phyloP scores from a whole-genome alignment of 192 early-diverging fungal genomes.

The Lobosporangium transversale region DNA sequence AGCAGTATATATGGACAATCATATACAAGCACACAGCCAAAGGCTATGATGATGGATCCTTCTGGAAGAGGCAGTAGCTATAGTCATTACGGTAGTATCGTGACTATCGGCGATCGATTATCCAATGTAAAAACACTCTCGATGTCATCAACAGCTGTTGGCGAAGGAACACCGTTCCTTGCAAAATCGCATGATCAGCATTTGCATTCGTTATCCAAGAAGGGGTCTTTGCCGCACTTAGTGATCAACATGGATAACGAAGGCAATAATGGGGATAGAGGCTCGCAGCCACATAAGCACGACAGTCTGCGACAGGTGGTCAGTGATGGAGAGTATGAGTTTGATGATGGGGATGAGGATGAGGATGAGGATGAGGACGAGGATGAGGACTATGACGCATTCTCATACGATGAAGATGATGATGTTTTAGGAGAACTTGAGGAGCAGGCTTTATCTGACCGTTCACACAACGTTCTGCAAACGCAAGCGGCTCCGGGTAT shows the following conservation, averaged over 20 bases:
- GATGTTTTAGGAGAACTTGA: slow-evolving; percentile 3
- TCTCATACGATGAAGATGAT: slow-evolving; percentile 31
- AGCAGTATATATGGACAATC: background rate
- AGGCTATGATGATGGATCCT: slow-evolving; percentile 35
- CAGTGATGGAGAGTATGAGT: slow-evolving; percentile 49
- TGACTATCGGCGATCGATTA: slow-evolving; percentile 3
- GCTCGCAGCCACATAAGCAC: slow-evolving; percentile 3
- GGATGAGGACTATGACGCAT: slow-evolving; percentile 31
- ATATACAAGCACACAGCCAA: slow-evolving; percentile 34
- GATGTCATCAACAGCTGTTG: slow-evolving; percentile 25
- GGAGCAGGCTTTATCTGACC: background rate
- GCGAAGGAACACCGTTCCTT: slow-evolving; percentile 2
- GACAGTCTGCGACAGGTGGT: slow-evolving; percentile 49
- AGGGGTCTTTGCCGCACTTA: slow-evolving; percentile 1
- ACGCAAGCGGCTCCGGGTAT: slow-evolving; percentile 5
- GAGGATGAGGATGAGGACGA: slow-evolving; percentile 32
- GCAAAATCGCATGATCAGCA: background rate
- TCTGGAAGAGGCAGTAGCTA: background rate
- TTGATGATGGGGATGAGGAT: slow-evolving; percentile 24
- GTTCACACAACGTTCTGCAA: background rate
- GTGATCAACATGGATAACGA: slow-evolving; percentile 11
- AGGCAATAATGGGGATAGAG: background rate
- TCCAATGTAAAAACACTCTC: slow-evolving; percentile 26
- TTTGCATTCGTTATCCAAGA: background rate
- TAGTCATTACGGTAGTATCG: slow-evolving; percentile 34